A percentile compares a stretch with the other conserved stretches of the same genome.
These are phyloP conservation scores for Lachnellula subtilissima DNA, from an alignment of 2,329 filamentous ascomycete species.

Conservation along the genomic window DNA sequence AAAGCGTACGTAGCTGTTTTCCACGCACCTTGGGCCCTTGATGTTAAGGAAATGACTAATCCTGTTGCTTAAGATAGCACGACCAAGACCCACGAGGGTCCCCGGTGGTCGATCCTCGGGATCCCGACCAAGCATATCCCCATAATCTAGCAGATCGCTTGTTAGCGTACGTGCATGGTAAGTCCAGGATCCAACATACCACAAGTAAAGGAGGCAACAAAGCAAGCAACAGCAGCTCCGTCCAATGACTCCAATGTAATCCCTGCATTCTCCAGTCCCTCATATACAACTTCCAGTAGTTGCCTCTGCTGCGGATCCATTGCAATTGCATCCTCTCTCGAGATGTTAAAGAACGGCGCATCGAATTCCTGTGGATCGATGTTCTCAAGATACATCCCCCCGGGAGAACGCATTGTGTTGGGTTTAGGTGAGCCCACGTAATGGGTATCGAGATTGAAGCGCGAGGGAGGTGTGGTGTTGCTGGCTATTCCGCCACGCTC, in stretches of 20 bases:
- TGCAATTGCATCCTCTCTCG: constrained; percentile 31
- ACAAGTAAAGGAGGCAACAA: constrained; percentile 15
- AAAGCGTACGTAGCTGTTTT: not conserved
- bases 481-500: constrained; percentile 70
- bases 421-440: constrained; percentile 60
- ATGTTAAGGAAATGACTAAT: constrained; percentile 51
- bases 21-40: constrained; percentile 40
- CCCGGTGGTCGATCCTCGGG: constrained; percentile 14
- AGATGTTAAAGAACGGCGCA: constrained; percentile 38
- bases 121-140: constrained; percentile 15
- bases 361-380: constrained; percentile 35
- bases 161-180: constrained; percentile 51
- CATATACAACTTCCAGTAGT: constrained; percentile 57
- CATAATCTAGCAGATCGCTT: constrained; percentile 44
- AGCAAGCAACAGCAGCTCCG: constrained; percentile 9
- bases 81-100: constrained; percentile 3
- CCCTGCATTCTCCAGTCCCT: constrained; percentile 43
- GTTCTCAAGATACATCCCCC: constrained; percentile 53
- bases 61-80: constrained; percentile 43
- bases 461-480: constrained; percentile 52
- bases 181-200: constrained; percentile 29
- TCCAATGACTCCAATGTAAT: constrained; percentile 9
- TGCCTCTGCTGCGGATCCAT: constrained; percentile 37
- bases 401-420: constrained; percentile 67
- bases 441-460: constrained; percentile 68